A percentile compares a stretch with the other conserved stretches of the same genome.
phyloP scores from a whole-genome alignment of 371 early-diverging fungal genomes.

The Mucor plumbeus region DNA sequence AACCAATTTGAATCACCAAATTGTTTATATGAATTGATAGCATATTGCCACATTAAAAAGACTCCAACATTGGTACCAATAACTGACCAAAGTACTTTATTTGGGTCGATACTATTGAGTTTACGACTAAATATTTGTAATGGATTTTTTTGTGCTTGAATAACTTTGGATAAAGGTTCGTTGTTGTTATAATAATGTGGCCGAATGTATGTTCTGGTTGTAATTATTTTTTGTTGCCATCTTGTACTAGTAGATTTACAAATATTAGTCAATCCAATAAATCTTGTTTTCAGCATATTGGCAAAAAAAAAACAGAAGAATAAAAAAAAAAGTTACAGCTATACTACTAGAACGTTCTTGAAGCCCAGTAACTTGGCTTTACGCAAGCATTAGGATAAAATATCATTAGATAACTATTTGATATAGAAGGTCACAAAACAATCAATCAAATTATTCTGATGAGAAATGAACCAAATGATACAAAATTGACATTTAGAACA shows the following conservation, averaged over 20 bases:
- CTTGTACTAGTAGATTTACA: slow-evolving; percentile 1
- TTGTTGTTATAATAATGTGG: slow-evolving; percentile 38
- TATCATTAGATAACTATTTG: neutral
- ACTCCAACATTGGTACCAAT: slow-evolving; percentile 56
- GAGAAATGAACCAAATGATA: neutral
- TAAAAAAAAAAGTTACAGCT: too few species aligned
- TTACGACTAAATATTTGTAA: slow-evolving; percentile 29
- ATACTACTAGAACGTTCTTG: too few species aligned
- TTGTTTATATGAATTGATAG: slow-evolving; percentile 44
- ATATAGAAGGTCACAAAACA: neutral
- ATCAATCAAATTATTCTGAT: neutral
- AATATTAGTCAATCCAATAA: neutral
- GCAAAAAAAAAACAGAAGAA: neutral
- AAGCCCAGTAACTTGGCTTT: too few species aligned
- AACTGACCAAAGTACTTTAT: slow-evolving; percentile 48
- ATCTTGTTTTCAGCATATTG: neutral
- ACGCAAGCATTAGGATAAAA: neutral
- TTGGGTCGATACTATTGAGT: slow-evolving; percentile 40
- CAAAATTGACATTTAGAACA: neutral
- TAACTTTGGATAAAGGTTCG: slow-evolving; percentile 24
- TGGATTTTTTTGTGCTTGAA: slow-evolving; percentile 32
- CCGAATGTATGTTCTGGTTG: slow-evolving; percentile 28
- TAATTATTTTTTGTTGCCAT: neutral
- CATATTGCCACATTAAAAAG: slow-evolving; percentile 60
- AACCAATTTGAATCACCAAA: slow-evolving; percentile 54